Conservation (phyloP, 352 stramenopile species). For the Peronospora destructor region DNA sequence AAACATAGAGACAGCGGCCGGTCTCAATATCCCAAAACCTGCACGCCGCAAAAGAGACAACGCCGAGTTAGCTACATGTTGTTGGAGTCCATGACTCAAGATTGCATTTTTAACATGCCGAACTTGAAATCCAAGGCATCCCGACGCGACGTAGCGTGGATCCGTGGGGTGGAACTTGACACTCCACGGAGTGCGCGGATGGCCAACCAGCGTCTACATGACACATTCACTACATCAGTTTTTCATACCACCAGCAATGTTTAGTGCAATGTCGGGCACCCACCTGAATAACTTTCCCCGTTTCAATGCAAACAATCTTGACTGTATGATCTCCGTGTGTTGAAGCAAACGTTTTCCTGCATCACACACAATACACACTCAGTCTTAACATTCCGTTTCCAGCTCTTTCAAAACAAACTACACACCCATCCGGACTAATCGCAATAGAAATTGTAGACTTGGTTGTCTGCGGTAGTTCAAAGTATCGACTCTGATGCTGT, state of each 20-base stretch:
- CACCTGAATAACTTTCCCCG: slow-evolving; percentile 77
- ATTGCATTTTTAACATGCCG: slow-evolving; percentile 27
- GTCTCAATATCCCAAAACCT: slow-evolving; percentile 87
- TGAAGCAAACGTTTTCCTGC: slow-evolving; percentile 90
- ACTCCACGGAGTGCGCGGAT: slow-evolving; percentile 91
- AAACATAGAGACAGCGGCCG: slow-evolving; percentile 90
- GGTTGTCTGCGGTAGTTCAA: slow-evolving; percentile 77
- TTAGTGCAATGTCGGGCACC: neutral
- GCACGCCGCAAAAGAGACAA: neutral
- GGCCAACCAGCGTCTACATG: slow-evolving; percentile 72
- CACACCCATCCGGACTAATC: slow-evolving; percentile 71
- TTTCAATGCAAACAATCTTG: slow-evolving; percentile 94
- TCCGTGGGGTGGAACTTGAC: slow-evolving; percentile 97
- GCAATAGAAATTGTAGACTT: slow-evolving; percentile 86
- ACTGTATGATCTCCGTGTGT: slow-evolving; percentile 98
- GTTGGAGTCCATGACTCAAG: neutral
- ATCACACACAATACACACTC: slow-evolving; percentile 1
- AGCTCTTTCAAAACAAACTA: neutral
- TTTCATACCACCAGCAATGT: slow-evolving; percentile 5
- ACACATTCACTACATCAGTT: slow-evolving; percentile 2
- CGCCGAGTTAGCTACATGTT: neutral
- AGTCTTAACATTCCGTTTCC: slow-evolving; percentile 1
- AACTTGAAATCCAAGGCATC: slow-evolving; percentile 95
- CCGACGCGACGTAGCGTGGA: slow-evolving; percentile 91
- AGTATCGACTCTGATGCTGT: slow-evolving; percentile 81